A percentile compares a stretch with the other conserved stretches of the same genome.
Evolutionary conservation across 257 asterid species (phyloP).

Genomic region (Solanum commersonii): DNA sequence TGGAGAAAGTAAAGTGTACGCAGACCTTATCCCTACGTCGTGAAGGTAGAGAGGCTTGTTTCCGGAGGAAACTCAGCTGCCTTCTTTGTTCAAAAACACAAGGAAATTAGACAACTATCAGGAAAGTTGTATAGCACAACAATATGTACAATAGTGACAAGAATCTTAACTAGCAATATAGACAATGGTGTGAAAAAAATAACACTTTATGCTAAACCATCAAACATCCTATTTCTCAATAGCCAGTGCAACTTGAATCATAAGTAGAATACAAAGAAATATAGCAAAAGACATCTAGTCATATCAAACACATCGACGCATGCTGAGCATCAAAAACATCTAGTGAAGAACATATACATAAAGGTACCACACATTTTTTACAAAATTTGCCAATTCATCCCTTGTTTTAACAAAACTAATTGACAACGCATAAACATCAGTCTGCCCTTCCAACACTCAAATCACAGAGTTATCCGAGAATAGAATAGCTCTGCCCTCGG

Average conservation of each 20-base stretch:
- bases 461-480: background rate
- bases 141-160: background rate
- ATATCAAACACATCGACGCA: background rate
- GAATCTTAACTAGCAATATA: background rate
- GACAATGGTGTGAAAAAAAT: background rate
- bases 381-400: background rate
- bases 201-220: background rate
- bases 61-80: background rate
- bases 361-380: background rate
- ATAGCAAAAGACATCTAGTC: background rate
- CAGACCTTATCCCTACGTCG: background rate
- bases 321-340: background rate
- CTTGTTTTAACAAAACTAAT: background rate
- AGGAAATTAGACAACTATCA: background rate
- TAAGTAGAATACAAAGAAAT: background rate
- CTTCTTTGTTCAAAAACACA: background rate
- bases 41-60: background rate
- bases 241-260: background rate
- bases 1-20: background rate
- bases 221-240: background rate
- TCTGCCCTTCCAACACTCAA: background rate
- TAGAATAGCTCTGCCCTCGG: background rate
- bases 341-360: background rate
- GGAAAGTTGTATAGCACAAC: background rate
- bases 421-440: background rate